Evolutionary conservation across 73 alveolate species (phyloP).

Genomic region (Paramecium tetraurelia): DNA sequence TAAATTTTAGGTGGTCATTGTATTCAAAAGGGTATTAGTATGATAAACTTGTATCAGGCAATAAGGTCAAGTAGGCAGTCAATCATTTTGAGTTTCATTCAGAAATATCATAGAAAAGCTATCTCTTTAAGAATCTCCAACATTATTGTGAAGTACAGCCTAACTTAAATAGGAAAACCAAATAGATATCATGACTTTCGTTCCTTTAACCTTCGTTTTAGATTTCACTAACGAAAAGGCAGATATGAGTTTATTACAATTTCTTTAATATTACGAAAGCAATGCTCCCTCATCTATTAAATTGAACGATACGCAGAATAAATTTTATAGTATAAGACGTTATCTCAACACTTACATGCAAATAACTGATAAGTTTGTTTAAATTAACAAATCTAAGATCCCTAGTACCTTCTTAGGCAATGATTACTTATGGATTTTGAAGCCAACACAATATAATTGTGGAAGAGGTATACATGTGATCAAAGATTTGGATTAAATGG

Average conservation of each 20-base stretch:
- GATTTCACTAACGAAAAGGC: slow-evolving; percentile 42
- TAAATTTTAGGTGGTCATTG: slow-evolving; percentile 43
- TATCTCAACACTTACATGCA: not conserved
- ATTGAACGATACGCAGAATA: not conserved
- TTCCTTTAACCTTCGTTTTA: slow-evolving; percentile 52
- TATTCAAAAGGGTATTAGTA: slow-evolving; percentile 31
- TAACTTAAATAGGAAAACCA: slow-evolving; percentile 7
- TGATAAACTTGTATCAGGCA: slow-evolving; percentile 37
- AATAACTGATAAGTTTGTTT: not conserved
- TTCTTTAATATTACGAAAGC: slow-evolving; percentile 12
- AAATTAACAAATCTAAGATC: not conserved
- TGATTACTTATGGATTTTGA: slow-evolving; percentile 54
- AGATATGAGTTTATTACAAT: not conserved
- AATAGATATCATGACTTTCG: not conserved
- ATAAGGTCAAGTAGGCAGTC: not conserved
- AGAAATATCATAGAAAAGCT: slow-evolving; percentile 43
- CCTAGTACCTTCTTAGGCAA: not conserved
- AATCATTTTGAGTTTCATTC: slow-evolving; percentile 59
- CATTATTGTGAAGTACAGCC: slow-evolving; percentile 54
- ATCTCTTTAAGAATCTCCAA: slow-evolving; percentile 13
- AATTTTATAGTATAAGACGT: not conserved
- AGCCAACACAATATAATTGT: slow-evolving; percentile 54
- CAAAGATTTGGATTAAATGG: slow-evolving; percentile 20
- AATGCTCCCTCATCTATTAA: not conserved
- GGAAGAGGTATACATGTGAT: slow-evolving; percentile 59